These are phyloP conservation scores for Amphirosellinia nigrospora DNA, from an alignment of 495 filamentous ascomycete genomes.

Conservation along the genomic window DNA sequence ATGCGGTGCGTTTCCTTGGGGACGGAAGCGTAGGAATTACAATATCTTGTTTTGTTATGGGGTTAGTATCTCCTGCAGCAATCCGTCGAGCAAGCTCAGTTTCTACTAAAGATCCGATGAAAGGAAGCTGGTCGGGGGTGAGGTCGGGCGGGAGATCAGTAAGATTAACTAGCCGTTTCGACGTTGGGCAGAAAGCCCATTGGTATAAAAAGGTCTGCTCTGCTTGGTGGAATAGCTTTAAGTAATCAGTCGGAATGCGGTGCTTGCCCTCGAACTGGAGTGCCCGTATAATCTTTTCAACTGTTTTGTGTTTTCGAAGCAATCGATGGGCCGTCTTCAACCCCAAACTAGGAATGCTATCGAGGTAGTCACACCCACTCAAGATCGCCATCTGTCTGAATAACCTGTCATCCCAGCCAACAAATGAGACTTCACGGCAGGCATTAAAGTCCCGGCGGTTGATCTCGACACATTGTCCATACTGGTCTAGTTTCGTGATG, in stretches of 20 bases:
- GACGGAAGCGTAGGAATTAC: constrained; percentile 42
- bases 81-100: constrained; percentile 73
- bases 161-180: constrained; percentile 72
- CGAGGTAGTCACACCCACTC: constrained; percentile 96
- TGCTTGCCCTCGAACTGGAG: constrained; percentile 87
- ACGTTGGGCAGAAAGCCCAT: constrained; percentile 85
- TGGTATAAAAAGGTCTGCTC: constrained; percentile 94
- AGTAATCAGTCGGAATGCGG: constrained; percentile 77
- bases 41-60: constrained; percentile 82
- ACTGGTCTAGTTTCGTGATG: constrained; percentile 91
- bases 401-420: constrained; percentile 89
- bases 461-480: constrained; percentile 92
- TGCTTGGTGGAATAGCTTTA: constrained; percentile 78
- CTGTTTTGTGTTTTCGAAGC: constrained; percentile 84
- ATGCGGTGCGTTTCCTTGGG: constrained; percentile 49
- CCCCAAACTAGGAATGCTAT: constrained; percentile 82
- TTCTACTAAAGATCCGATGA: constrained; percentile 77
- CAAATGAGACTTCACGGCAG: constrained; percentile 84
- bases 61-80: constrained; percentile 84
- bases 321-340: constrained; percentile 91
- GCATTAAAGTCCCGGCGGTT: constrained; percentile 85
- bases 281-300: constrained; percentile 81
- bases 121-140: constrained; percentile 70
- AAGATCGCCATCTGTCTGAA: constrained; percentile 96
- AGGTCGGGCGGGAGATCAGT: constrained; percentile 66